Percentiles rank a stretch among this genome's conserved stretches.
Conservation (phyloP, 2,329 filamentous ascomycete genomes). For the Beauveria sp. region DNA sequence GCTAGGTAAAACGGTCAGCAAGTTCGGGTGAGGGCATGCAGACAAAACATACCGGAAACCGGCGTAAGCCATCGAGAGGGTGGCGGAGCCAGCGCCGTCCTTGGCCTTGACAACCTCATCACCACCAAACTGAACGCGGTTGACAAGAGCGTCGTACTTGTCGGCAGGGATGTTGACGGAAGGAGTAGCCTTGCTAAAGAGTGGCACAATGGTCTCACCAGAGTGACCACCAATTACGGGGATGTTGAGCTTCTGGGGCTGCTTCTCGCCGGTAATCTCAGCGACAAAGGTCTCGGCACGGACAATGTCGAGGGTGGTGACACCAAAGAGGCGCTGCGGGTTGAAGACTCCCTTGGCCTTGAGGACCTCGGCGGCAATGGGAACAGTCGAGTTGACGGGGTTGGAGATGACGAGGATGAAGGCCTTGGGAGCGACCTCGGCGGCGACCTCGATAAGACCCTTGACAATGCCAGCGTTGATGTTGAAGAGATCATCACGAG, state of each 20-base stretch:
- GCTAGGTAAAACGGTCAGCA: slow-evolving; percentile 34
- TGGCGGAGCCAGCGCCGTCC: slow-evolving; percentile 83
- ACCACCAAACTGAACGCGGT: slow-evolving; percentile 96
- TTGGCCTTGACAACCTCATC: slow-evolving; percentile 96
- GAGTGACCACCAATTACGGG: slow-evolving; percentile 97
- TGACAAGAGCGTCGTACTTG: slow-evolving; percentile 83
- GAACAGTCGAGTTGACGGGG: slow-evolving; percentile 98
- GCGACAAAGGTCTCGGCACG: slow-evolving; percentile 95
- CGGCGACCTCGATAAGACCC: slow-evolving; percentile 80
- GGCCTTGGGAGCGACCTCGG: slow-evolving; percentile 84
- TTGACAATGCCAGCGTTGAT: slow-evolving; percentile 98
- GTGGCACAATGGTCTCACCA: slow-evolving; percentile 93
- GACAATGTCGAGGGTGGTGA: slow-evolving; percentile 97
- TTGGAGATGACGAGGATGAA: slow-evolving; percentile 97
- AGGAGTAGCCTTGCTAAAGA: slow-evolving; percentile 88
- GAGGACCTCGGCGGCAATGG: slow-evolving; percentile 93
- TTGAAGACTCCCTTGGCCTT: slow-evolving; percentile 92
- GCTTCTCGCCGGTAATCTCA: slow-evolving; percentile 71
- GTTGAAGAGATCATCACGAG: slow-evolving; percentile 98
- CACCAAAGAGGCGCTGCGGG: slow-evolving; percentile 92
- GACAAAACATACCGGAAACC: slow-evolving; percentile 66
- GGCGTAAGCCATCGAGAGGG: slow-evolving; percentile 90
- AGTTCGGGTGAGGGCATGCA: slow-evolving; percentile 5
- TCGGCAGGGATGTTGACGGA: slow-evolving; percentile 74
- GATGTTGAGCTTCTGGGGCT: slow-evolving; percentile 75